These are phyloP conservation scores for Ustilago sp. DNA, from an alignment of 1,284 basidiomycete genomes.

Conservation along the genomic window DNA sequence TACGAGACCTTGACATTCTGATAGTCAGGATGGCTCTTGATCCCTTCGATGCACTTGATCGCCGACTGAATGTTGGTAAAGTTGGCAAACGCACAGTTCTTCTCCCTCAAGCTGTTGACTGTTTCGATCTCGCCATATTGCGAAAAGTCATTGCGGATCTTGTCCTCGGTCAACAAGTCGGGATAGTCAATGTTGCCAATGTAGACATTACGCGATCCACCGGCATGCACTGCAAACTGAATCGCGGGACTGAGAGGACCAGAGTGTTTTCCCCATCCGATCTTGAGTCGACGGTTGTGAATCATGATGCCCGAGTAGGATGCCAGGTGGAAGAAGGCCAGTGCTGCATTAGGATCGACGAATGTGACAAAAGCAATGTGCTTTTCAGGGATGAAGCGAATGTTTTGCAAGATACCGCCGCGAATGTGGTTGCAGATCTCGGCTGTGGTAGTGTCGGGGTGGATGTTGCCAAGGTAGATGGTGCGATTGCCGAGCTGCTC, in stretches of 20 bases:
- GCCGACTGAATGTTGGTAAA: slow-evolving; percentile 69
- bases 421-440: slow-evolving; percentile 70
- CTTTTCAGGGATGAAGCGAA: slow-evolving; percentile 67
- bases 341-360: slow-evolving; percentile 65
- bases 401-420: slow-evolving; percentile 66
- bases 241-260: slow-evolving; percentile 66
- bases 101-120: slow-evolving; percentile 67
- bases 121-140: slow-evolving; percentile 67
- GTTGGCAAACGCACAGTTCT: slow-evolving; percentile 69
- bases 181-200: slow-evolving; percentile 68
- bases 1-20: slow-evolving; percentile 64
- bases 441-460: slow-evolving; percentile 67
- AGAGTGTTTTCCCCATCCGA: slow-evolving; percentile 69
- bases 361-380: slow-evolving; percentile 69
- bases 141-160: slow-evolving; percentile 65
- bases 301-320: slow-evolving; percentile 67
- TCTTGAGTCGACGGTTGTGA: slow-evolving; percentile 67
- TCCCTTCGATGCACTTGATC: slow-evolving; percentile 69
- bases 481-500: slow-evolving; percentile 68
- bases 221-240: slow-evolving; percentile 67
- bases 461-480: slow-evolving; percentile 68
- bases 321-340: slow-evolving; percentile 67
- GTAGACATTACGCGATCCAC: slow-evolving; percentile 68
- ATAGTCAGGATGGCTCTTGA: slow-evolving; percentile 68
- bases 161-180: slow-evolving; percentile 61